Evolutionary conservation across 2,329 filamentous ascomycete genomes (phyloP).

Genomic region (Colletotrichum sp.): DNA sequence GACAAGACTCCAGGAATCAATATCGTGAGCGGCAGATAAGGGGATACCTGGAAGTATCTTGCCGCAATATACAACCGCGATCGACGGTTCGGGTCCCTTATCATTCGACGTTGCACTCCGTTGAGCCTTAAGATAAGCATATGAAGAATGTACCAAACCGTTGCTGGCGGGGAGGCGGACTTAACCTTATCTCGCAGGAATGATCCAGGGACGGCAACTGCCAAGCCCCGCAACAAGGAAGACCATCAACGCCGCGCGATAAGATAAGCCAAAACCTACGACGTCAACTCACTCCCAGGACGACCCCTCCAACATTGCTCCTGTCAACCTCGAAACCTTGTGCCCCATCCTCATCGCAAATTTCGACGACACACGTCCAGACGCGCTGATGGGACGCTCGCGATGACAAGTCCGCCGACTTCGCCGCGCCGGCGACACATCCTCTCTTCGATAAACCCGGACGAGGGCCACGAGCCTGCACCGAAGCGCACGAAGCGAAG

Average conservation of each 20-base stretch:
- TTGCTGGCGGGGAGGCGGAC: background rate
- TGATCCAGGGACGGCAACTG: background rate
- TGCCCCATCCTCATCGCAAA: background rate
- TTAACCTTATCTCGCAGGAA: slow-evolving; percentile 17
- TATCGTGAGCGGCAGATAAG: background rate
- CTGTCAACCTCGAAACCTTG: background rate
- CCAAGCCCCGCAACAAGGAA: slow-evolving; percentile 14
- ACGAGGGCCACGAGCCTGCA: slow-evolving; percentile 11
- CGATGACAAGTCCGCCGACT: slow-evolving; percentile 35
- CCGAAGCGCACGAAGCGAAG: slow-evolving; percentile 5
- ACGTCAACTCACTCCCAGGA: slow-evolving; percentile 11
- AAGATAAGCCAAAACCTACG: slow-evolving; percentile 18
- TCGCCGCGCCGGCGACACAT: slow-evolving; percentile 52
- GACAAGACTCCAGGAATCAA: background rate
- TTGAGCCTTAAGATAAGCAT: slow-evolving; percentile 5
- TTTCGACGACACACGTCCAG: background rate
- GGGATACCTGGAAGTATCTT: background rate
- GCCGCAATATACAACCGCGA: background rate
- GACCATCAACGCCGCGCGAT: slow-evolving; percentile 9
- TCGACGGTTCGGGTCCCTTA: background rate
- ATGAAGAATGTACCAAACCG: background rate
- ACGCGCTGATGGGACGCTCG: slow-evolving; percentile 25
- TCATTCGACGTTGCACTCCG: background rate
- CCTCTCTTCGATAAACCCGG: slow-evolving; percentile 52
- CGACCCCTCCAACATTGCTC: background rate